Evolutionary conservation across 495 filamentous ascomycete species (phyloP), one percentile per base, ranked within the genome.

Genomic region (Letharia columbiana): DNA sequence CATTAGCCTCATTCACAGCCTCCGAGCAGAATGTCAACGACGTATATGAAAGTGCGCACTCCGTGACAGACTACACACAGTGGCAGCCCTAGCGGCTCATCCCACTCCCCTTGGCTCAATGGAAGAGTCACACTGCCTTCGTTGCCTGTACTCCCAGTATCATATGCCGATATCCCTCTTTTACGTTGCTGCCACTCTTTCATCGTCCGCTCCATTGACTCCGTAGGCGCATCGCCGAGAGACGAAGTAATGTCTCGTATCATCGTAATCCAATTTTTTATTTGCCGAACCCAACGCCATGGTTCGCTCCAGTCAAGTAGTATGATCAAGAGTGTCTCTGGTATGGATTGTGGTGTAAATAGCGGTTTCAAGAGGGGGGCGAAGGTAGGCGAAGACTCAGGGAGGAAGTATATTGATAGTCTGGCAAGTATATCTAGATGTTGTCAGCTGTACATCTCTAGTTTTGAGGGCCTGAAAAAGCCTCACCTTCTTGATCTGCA

Each of bases 1-100:
- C 13, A 37, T 63, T 18, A 64, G 52, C 33, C 39, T 61, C n/a
- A 35, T 20, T 2, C 33, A 6, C 33, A 57, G 54, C 28, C 15
- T n/a, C 33, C 33, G 17, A 57, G 33, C 15, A 17, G 20, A 3
- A n/a, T 57, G 8, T 37, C 33, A 20, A 33, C 31, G 12, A 37
- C 37, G 6, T 28, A 62, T 35, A 65, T 13, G 57, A 42, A 20
- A 8, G n/a, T 17, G 77, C 87, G 71, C 79, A 95, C 91, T 78
- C 92, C 92, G 71, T 97, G 92, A 71, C 92, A 96, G 42, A 97
- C 91, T 42, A 96, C 88, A 76, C 91, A 96, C 65, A 97, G 79
- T 1, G 93, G 93, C 54, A 98, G 77, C 8, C 93, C 93, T 17
- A 98, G 79, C 3, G 85, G 89, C 73, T 96, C 92, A 70, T 96